Percentiles rank a stretch among this genome's conserved stretches.
Evolutionary conservation across 2,329 filamentous ascomycete species (phyloP).

Genomic region (Rhynchosporium graminicola): DNA sequence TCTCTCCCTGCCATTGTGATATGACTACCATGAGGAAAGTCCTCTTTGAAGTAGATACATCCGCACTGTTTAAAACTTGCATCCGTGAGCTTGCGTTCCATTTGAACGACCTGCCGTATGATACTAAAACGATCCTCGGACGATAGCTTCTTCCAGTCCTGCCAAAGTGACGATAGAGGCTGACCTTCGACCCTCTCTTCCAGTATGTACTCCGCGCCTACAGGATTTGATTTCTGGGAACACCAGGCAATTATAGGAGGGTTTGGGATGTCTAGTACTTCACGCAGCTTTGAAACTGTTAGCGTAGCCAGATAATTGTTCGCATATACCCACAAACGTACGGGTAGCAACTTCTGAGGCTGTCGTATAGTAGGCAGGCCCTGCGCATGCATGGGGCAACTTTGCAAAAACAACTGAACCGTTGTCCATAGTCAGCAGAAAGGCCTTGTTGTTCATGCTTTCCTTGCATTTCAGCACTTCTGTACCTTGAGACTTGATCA

Average conservation of each 20-base stretch:
- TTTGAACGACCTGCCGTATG: conserved; percentile 35
- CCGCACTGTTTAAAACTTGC: conserved; percentile 35
- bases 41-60: conserved; percentile 29
- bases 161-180: neutral
- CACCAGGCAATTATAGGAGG: neutral
- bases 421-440: conserved; percentile 32
- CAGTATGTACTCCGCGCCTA: neutral
- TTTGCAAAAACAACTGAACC: conserved; percentile 27
- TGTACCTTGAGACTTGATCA: conserved; percentile 22
- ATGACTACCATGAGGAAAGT: conserved; percentile 23
- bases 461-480: conserved; percentile 28
- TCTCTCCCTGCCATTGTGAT: neutral
- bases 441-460: conserved; percentile 30
- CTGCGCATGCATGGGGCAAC: conserved; percentile 27
- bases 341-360: conserved; percentile 31
- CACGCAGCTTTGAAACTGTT: no score
- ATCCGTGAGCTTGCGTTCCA: conserved; percentile 35
- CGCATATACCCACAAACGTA: conserved; percentile 20
- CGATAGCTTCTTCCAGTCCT: neutral
- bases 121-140: conserved; percentile 29
- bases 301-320: no score
- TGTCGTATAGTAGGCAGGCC: conserved; percentile 29
- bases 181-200: neutral
- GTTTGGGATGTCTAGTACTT: neutral
- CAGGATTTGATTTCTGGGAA: neutral